Evolutionary conservation across 345 rosid genomes (phyloP).

Genomic region (Rubroshorea leprosula): DNA sequence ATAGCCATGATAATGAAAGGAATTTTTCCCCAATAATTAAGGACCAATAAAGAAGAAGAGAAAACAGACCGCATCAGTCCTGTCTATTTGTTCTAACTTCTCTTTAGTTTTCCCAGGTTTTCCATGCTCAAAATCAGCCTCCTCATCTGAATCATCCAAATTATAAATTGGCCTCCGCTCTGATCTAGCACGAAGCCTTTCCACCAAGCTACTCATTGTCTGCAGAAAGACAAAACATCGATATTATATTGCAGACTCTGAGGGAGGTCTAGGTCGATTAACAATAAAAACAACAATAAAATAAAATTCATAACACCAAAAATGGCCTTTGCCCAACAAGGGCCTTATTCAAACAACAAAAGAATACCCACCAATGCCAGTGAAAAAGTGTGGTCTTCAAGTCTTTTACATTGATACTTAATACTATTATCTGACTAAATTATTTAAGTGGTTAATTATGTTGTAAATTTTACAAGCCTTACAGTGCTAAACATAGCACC

Average conservation of each 20-base stretch:
- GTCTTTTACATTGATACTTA: background rate
- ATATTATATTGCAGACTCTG: background rate
- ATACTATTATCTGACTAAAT: background rate
- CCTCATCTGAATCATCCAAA: conserved; percentile 95
- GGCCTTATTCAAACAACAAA: too few species aligned
- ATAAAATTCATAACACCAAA: background rate
- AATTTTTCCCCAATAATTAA: background rate
- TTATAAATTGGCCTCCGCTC: conserved; percentile 82
- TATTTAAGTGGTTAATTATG: too few species aligned
- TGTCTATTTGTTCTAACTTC: conserved; percentile 61
- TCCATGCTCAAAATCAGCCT: conserved; percentile 53
- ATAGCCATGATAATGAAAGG: background rate
- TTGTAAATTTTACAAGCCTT: background rate
- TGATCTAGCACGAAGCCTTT: conserved; percentile 86
- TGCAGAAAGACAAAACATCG: conserved; percentile 26
- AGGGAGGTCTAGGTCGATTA: background rate
- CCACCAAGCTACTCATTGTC: conserved; percentile 97
- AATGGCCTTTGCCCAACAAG: too few species aligned
- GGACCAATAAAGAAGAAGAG: conserved; percentile 1
- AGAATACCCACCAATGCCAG: too few species aligned
- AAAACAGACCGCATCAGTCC: conserved; percentile 72
- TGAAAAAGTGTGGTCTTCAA: too few species aligned
- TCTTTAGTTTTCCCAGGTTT: conserved; percentile 47
- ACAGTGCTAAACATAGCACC: background rate
- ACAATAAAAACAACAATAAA: background rate